Evolutionary conservation across 768 basidiomycete species (phyloP).

Genomic region (Leucosporidium yakuticum): DNA sequence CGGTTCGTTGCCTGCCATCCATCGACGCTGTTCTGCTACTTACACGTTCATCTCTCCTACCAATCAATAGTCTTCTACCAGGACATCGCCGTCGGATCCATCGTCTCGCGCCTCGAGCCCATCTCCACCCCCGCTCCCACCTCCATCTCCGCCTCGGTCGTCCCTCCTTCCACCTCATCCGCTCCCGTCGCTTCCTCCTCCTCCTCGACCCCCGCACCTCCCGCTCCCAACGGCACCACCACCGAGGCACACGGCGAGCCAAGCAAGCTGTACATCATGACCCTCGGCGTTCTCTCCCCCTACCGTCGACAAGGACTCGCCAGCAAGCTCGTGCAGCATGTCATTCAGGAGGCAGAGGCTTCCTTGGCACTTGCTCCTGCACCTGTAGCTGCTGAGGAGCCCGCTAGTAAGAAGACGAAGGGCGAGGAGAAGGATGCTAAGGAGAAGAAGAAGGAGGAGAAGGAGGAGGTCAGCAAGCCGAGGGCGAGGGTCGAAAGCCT

Average conservation of each 20-base stretch:
- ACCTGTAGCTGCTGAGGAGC: not conserved
- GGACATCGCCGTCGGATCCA: slow-evolving; percentile 81
- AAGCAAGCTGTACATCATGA: slow-evolving; percentile 68
- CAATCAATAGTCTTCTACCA: slow-evolving; percentile 71
- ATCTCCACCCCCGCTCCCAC: slow-evolving; percentile 1
- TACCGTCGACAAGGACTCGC: slow-evolving; percentile 76
- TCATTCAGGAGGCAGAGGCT: slow-evolving; percentile 48
- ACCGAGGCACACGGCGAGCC: not conserved
- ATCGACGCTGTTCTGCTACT: not conserved
- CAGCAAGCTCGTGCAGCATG: slow-evolving; percentile 61
- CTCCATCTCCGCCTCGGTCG: slow-evolving; percentile 44
- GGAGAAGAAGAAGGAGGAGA: slow-evolving; percentile 7
- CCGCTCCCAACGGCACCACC: slow-evolving; percentile 39
- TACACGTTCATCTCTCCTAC: too few species aligned
- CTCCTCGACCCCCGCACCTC: not conserved
- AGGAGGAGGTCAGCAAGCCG: slow-evolving; percentile 6
- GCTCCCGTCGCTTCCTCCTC: slow-evolving; percentile 34
- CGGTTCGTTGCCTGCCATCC: slow-evolving; percentile 52
- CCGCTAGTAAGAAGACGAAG: slow-evolving; percentile 22
- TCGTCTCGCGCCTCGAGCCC: slow-evolving; percentile 76
- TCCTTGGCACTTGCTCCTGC: slow-evolving; percentile 12
- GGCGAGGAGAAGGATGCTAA: slow-evolving; percentile 21
- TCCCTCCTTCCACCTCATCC: slow-evolving; percentile 33
- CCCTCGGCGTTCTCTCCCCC: slow-evolving; percentile 83
- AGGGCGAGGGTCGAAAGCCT: slow-evolving; percentile 44